Base-by-base conservation (phyloP, 108 stramenopile species). In the Aurantiochytrium sp. region DNA sequence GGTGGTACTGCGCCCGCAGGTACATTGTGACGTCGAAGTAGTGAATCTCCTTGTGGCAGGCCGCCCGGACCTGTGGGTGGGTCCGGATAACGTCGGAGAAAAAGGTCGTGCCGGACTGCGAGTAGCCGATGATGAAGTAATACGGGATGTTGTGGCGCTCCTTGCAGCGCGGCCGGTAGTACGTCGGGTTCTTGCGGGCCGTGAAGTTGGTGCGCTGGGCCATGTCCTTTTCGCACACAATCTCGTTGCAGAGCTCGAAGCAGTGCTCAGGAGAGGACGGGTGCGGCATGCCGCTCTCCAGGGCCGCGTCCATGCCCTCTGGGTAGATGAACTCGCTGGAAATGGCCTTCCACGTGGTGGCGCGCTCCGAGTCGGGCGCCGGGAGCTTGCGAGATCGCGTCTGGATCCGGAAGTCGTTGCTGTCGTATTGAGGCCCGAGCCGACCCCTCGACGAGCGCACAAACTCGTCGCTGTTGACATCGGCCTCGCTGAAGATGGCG, bases 81-180 rank as follows among this genome's bases (percentile, higher is more conserved):
- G 12, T 48, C n/a, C 39, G 73, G 27, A 81, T 41, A 12, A 81
- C 42, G 17, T 81, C 73, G 15, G 39, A 48, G 30, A 81, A 48
- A 12, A 81, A 41, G n/a, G 73, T 48, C 10, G 42, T 81, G 15
- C 73, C 73, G 6, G 73, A 81, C 45, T 81, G 42, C 24, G 42
- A 48, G 73, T 81, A 81, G 1, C 73, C 73, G 39, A 81, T 48
- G 45, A 81, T 81, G 24, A 81, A 81, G 45, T 81, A 81, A 12
- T 37, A 6, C 24, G 73, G 73, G 34, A 65, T 65, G 59, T 65
- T 65, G 34, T 34, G 59, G 12, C 34, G 27, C 2, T 65, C 59
- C 27, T 3, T 30, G 59, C 59, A 65, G 27, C 59, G 59, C 10
- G 59, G 59, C 22, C 32, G 34, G 10, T 8, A 34, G 19, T 65